Percentiles rank a stretch among this genome's conserved stretches.
These are phyloP conservation scores for Eimeria falciformis DNA, from an alignment of 169 alveolate genomes.

Conservation along the genomic window DNA sequence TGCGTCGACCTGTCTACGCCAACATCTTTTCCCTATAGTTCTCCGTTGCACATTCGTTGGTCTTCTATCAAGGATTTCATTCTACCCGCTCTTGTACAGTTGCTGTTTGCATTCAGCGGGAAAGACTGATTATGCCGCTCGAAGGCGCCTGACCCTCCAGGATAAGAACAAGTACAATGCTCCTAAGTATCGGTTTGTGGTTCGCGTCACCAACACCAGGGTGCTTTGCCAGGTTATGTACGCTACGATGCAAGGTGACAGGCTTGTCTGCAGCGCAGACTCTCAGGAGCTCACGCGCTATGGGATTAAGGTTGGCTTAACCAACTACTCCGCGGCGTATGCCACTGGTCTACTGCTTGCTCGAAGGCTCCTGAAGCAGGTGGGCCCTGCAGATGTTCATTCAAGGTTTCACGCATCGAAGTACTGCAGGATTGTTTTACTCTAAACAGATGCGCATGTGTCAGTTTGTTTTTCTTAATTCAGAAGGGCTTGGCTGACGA, in stretches of 20 bases:
- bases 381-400: constrained; percentile 72
- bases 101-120: constrained; percentile 93
- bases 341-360: constrained; percentile 99
- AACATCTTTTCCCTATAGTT: not conserved
- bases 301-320: constrained; percentile 99
- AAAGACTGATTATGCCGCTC: constrained; percentile 99
- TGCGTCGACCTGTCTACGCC: constrained; percentile 72
- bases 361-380: constrained; percentile 96
- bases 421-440: not conserved
- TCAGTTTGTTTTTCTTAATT: not conserved
- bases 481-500: constrained; percentile 73
- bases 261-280: constrained; percentile 97
- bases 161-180: constrained; percentile 99
- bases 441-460: not conserved
- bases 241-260: constrained; percentile 98
- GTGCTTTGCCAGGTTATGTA: constrained; percentile 97
- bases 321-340: constrained; percentile 99
- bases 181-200: constrained; percentile 99
- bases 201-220: constrained; percentile 96
- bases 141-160: constrained; percentile 97
- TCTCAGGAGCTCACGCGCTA: constrained; percentile 97
- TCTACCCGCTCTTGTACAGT: not conserved
- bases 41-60: no score
- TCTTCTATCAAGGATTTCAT: not conserved
- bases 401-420: not conserved